phyloP scores from a whole-genome alignment of 2,329 filamentous ascomycete species.

The Aspergillus pseudonomiae region DNA sequence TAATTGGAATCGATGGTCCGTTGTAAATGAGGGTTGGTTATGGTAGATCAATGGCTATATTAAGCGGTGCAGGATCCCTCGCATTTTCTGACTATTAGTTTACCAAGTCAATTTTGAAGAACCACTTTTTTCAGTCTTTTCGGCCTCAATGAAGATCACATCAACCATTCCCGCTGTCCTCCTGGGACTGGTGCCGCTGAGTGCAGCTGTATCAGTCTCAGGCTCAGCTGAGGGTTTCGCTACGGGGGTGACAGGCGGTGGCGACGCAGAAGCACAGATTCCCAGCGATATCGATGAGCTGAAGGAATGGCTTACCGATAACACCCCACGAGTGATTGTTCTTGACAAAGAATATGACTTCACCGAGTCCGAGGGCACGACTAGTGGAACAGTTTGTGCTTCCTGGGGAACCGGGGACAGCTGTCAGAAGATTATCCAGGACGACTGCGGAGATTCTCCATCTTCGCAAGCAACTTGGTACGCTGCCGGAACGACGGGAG shows the following conservation, averaged over 20 bases:
- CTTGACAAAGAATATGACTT: conserved; percentile 52
- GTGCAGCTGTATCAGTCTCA: conserved; percentile 20
- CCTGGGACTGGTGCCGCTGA: neutral
- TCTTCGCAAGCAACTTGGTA: conserved; percentile 48
- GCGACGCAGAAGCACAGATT: conserved; percentile 54
- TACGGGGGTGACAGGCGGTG: conserved; percentile 61
- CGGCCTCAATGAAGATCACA: neutral
- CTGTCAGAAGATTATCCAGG: conserved; percentile 57
- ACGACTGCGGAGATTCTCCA: conserved; percentile 59
- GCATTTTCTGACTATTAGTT: neutral
- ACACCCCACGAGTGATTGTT: conserved; percentile 58
- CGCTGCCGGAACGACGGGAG: conserved; percentile 52
- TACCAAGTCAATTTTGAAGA: neutral
- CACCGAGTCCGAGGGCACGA: conserved; percentile 20
- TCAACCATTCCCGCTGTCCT: neutral
- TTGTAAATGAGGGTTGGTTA: neutral
- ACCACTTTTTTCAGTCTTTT: neutral
- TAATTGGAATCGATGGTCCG: neutral
- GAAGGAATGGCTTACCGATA: conserved; percentile 58
- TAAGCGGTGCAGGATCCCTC: neutral
- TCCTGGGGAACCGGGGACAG: conserved; percentile 27
- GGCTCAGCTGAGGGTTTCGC: conserved; percentile 48
- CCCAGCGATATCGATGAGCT: conserved; percentile 58
- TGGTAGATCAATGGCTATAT: neutral
- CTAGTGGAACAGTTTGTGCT: conserved; percentile 27